Conservation (phyloP, 192 early-diverging fungal genomes). For the Irineochytrium annulatum region DNA sequence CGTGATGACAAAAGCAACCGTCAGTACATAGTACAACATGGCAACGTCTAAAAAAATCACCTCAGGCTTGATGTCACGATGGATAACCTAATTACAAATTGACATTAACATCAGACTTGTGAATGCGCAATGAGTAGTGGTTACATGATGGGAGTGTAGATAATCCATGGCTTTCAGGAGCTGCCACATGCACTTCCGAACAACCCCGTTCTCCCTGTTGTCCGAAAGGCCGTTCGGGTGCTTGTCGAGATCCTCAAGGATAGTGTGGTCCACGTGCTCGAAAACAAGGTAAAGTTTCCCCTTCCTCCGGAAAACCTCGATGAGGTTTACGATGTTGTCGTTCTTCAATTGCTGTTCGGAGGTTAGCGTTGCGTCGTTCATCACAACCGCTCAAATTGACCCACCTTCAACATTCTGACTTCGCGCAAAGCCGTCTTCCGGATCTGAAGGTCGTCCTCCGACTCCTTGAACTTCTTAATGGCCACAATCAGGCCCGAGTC, state of each 20-base stretch:
- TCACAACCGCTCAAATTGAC: conserved; percentile 16
- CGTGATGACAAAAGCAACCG: not conserved
- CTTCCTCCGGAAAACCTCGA: conserved; percentile 60
- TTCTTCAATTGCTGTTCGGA: conserved; percentile 55
- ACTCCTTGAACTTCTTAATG: conserved; percentile 66
- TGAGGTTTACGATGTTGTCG: conserved; percentile 65
- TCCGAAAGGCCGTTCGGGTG: conserved; percentile 55
- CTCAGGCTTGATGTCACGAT: conserved; percentile 65
- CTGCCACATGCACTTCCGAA: conserved; percentile 65
- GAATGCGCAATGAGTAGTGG: not conserved
- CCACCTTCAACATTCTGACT: conserved; percentile 60
- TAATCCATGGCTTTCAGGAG: conserved; percentile 63
- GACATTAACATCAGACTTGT: not conserved
- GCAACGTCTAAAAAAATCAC: conserved; percentile 15
- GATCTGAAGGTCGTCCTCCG: conserved; percentile 62
- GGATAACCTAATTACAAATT: conserved; percentile 43
- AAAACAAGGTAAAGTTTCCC: conserved; percentile 64
- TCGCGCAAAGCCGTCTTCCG: conserved; percentile 59
- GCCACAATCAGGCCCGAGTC: conserved; percentile 62
- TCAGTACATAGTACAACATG: conserved; percentile 1
- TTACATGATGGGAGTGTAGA: conserved; percentile 60
- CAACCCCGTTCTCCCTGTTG: conserved; percentile 38
- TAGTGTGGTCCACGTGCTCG: conserved; percentile 65
- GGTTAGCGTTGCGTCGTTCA: not conserved
- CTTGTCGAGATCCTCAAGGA: conserved; percentile 60